Conservation (phyloP, 495 filamentous ascomycete genomes). For the Podospora comata region DNA sequence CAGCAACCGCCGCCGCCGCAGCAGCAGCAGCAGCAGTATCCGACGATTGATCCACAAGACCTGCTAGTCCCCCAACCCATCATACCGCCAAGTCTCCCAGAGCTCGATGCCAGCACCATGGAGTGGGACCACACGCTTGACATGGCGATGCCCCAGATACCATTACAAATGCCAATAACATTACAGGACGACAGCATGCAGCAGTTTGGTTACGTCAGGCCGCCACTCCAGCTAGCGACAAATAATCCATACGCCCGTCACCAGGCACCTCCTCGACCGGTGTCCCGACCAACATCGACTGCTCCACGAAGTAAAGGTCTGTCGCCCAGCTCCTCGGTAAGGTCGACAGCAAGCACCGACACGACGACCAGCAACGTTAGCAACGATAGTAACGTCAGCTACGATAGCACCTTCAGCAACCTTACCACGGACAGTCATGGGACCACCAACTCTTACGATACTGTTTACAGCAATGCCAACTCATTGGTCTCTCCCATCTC, state of each 20-base stretch:
- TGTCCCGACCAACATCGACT: conserved; percentile 16
- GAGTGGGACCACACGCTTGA: conserved; percentile 24
- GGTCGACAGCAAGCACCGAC: conserved; percentile 31
- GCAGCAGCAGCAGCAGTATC: background rate
- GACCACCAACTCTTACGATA: conserved; percentile 18
- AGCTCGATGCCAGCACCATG: conserved; percentile 35
- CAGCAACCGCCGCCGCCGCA: background rate
- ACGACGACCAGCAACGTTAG: conserved; percentile 24
- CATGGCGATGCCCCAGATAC: conserved; percentile 8
- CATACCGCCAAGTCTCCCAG: conserved; percentile 23
- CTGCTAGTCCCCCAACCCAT: conserved; percentile 22
- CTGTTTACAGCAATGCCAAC: conserved; percentile 32
- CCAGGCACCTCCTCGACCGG: conserved; percentile 21
- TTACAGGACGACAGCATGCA: conserved; percentile 15
- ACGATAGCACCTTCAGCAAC: background rate
- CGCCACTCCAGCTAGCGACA: conserved; percentile 33
- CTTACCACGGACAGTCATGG: conserved; percentile 30
- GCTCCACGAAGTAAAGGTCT: conserved; percentile 32
- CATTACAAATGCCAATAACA: background rate
- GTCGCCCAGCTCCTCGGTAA: conserved; percentile 40
- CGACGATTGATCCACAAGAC: conserved; percentile 31
- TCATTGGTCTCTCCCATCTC: conserved; percentile 37
- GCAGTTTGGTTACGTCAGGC: conserved; percentile 12
- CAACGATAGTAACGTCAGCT: conserved; percentile 1
- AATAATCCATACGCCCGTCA: conserved; percentile 28